Evolutionary conservation across 2,329 filamentous ascomycete species (phyloP).

Genomic region (Fusarium sp.): DNA sequence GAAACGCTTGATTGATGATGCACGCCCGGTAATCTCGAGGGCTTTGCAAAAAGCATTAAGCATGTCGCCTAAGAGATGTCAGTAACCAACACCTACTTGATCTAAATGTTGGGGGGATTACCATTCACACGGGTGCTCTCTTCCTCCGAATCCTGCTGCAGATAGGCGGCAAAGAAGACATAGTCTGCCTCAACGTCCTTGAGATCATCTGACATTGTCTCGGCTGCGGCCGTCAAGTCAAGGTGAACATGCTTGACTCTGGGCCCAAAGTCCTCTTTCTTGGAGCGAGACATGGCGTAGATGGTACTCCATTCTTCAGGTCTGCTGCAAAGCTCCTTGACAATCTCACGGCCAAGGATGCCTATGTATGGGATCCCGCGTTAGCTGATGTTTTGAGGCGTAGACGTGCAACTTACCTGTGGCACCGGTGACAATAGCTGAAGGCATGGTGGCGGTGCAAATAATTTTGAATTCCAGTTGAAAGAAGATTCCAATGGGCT

Average conservation of each 20-base stretch:
- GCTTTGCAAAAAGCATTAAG: slow-evolving; percentile 6
- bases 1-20: slow-evolving; percentile 9
- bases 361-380: neutral
- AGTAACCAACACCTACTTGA: accelerated
- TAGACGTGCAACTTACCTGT: neutral
- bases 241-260: slow-evolving; percentile 13
- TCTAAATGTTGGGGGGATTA: neutral
- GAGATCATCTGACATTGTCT: neutral
- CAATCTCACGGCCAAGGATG: slow-evolving; percentile 15
- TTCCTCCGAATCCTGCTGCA: slow-evolving; percentile 1
- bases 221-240: slow-evolving; percentile 10
- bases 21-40: neutral
- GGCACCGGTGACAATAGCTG: neutral
- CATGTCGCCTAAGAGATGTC: neutral
- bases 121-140: slow-evolving; percentile 12
- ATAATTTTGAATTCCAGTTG: neutral
- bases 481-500: neutral
- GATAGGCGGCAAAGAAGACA: slow-evolving; percentile 17
- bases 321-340: neutral
- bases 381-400: neutral
- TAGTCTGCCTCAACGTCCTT: slow-evolving; percentile 8
- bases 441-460: neutral
- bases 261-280: slow-evolving; percentile 19
- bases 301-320: slow-evolving; percentile 9
- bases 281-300: slow-evolving; percentile 8